Conservation (phyloP, 192 early-diverging fungal genomes). For the Podila horticola region DNA sequence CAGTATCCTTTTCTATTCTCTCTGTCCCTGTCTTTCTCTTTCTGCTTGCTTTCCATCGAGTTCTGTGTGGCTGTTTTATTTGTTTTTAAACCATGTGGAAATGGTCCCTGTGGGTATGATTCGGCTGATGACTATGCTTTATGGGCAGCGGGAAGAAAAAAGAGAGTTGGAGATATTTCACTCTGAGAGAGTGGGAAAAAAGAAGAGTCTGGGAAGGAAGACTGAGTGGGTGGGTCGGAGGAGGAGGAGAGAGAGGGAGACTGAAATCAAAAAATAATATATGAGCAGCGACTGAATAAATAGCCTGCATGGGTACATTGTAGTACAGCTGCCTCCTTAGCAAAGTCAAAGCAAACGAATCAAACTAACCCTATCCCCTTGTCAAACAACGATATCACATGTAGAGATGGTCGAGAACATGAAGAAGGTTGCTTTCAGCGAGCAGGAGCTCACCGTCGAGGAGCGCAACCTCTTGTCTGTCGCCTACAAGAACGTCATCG, state of each 20-base stretch:
- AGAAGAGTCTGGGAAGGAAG: no score
- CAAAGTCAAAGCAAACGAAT: no score
- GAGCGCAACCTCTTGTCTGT: slow-evolving; percentile 97
- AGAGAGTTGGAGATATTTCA: background rate
- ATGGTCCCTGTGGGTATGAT: background rate
- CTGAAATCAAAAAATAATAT: no score
- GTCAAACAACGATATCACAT: no score
- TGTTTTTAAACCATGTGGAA: background rate
- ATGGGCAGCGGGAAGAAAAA: background rate
- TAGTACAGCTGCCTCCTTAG: no score
- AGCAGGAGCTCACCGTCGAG: slow-evolving; percentile 92
- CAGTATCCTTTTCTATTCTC: background rate
- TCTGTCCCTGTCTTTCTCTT: background rate
- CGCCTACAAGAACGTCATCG: slow-evolving; percentile 99
- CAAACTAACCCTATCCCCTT: no score
- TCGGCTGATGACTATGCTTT: background rate
- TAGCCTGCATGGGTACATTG: no score
- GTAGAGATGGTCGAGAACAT: slow-evolving; percentile 81
- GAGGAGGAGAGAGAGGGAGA: no score
- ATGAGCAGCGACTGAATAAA: no score
- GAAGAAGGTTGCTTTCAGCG: slow-evolving; percentile 69
- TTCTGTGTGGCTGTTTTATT: background rate
- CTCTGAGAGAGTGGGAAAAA: background rate
- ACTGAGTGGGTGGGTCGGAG: no score
- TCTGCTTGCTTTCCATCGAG: background rate